Evolutionary conservation across 1,284 basidiomycete species (phyloP), one percentile per base, ranked within the genome.

Genomic region (Austroboletus novae-zelandiae): DNA sequence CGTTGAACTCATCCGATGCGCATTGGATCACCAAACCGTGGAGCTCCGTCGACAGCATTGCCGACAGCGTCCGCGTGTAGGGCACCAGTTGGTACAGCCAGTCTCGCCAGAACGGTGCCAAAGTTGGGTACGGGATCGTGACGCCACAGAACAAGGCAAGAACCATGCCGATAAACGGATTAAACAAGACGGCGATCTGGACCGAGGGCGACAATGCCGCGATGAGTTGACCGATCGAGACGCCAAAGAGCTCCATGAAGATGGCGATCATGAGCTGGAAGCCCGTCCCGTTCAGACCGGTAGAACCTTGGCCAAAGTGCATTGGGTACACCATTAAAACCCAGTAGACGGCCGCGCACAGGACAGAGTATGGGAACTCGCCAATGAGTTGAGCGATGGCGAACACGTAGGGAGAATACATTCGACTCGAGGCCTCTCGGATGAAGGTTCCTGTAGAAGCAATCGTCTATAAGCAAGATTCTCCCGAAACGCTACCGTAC

Each of bases 391-490:
- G 91, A 10, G 84, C 85, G 43, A 91, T 78, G 13, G 91, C 89
- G 64, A 95, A 95, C 42, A 92, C 87, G 53, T 82, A 83, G 0
- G 86, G 84, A 1, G 84, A 87, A 66, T 91, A 91, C 54, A 89
- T 89, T 35, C 84, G 76, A 71, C 84, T 86, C 3, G 85, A 88
- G 0, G 86, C 74, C 70, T 88, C 86, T 67, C 89, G 79, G 55
- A 89, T 80, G 67, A 86, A 87, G 34, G 79, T 81, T 48, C 71
- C 69, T 72, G 31, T 43, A 8, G 18, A 41, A 31, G 35, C 11
- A 4, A 39, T 3, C 6, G 5, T 17, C 18, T 52, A 15, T 54
- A 41, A 5, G 37, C 6, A 4, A 15, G 1, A 3, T 9, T 4
- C 13, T 20, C 17, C 11, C 29, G 18, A 43, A 29, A 27, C 35